Evolutionary conservation across 2,329 filamentous ascomycete genomes (phyloP).

Genomic region (Stagonosporopsis cucurbitacearum): DNA sequence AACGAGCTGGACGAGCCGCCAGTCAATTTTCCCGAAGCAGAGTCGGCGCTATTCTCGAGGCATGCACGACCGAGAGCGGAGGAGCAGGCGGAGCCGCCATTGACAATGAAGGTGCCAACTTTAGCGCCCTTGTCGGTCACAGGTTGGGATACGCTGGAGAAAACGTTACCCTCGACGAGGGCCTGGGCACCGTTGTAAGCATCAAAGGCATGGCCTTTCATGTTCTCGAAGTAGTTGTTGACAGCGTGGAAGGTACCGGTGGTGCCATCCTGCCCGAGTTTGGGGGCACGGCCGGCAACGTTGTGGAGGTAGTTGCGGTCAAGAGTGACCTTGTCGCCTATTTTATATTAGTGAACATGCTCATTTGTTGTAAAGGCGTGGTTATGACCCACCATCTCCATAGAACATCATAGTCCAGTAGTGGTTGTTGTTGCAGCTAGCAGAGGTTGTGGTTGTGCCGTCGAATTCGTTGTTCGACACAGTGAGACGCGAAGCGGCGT

Average conservation of each 20-base stretch:
- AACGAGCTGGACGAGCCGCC: slow-evolving; percentile 19
- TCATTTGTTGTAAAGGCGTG: neutral
- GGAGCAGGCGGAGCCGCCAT: slow-evolving; percentile 31
- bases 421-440: slow-evolving; percentile 55
- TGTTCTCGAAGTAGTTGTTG: slow-evolving; percentile 52
- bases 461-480: slow-evolving; percentile 58
- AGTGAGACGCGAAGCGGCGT: slow-evolving; percentile 49
- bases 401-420: slow-evolving; percentile 57
- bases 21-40: slow-evolving; percentile 25
- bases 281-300: slow-evolving; percentile 54
- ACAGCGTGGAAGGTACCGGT: slow-evolving; percentile 30
- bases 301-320: slow-evolving; percentile 56
- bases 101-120: slow-evolving; percentile 37
- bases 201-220: slow-evolving; percentile 51
- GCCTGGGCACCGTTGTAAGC: slow-evolving; percentile 33
- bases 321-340: slow-evolving; percentile 51
- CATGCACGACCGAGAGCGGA: slow-evolving; percentile 27
- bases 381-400: neutral
- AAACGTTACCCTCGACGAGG: slow-evolving; percentile 55
- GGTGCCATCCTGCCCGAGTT: slow-evolving; percentile 48
- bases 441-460: slow-evolving; percentile 52
- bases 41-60: slow-evolving; percentile 28
- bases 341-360: neutral
- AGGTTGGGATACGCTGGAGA: slow-evolving; percentile 51
- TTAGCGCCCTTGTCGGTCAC: slow-evolving; percentile 41